A percentile compares a stretch with the other conserved stretches of the same genome.
Conservation (phyloP, 805 yeast species). For the Komagataella phaffii region DNA sequence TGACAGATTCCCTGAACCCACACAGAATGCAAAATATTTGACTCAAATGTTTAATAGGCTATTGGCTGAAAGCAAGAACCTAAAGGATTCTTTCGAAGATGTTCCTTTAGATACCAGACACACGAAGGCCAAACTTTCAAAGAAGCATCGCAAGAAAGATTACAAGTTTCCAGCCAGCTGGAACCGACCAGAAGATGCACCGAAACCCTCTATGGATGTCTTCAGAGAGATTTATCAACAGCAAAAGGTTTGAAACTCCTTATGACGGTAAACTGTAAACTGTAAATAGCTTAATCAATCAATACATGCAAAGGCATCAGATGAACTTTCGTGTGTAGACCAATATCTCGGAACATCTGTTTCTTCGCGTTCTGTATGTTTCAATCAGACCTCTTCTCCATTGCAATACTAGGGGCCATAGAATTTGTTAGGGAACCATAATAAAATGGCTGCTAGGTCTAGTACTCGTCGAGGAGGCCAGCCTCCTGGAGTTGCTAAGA, state of each 20-base stretch:
- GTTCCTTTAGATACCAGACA: conserved; percentile 77
- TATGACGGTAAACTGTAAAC: conserved; percentile 14
- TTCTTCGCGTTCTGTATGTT: not conserved
- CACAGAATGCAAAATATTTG: conserved; percentile 73
- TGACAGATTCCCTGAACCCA: conserved; percentile 55
- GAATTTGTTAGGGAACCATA: not conserved
- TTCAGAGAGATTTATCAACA: not conserved
- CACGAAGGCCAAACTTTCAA: conserved; percentile 28
- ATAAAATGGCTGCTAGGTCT: not conserved
- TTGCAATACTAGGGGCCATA: not conserved
- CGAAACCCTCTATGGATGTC: conserved; percentile 13
- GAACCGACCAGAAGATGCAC: conserved; percentile 65
- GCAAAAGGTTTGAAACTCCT: not conserved
- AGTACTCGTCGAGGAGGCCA: conserved; percentile 1
- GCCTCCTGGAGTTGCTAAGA: conserved; percentile 1
- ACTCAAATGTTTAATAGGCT: conserved; percentile 51
- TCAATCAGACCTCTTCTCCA: not conserved
- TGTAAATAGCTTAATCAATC: conserved; percentile 7
- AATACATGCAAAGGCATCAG: conserved; percentile 7
- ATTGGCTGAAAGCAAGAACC: conserved; percentile 49
- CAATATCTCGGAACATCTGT: not conserved
- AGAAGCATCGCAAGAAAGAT: conserved; percentile 23
- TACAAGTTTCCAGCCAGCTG: conserved; percentile 65
- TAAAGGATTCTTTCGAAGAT: conserved; percentile 53
- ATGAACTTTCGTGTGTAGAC: not conserved